phyloP scores from a whole-genome alignment of 495 filamentous ascomycete species.

The Copromyces sp. region DNA sequence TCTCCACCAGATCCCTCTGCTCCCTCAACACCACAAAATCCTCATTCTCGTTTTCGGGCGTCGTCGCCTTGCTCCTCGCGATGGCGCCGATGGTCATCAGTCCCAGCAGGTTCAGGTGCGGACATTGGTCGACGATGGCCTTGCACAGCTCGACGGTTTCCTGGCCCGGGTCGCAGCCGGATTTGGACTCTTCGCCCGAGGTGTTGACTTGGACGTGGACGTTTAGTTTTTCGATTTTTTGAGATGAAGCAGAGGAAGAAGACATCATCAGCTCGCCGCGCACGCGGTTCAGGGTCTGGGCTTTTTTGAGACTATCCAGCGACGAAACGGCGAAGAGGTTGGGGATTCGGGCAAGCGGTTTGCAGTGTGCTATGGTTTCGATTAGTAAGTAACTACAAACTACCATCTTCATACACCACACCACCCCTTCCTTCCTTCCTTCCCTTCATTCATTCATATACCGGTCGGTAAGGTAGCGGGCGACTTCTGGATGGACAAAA shows the following conservation, averaged over 20 bases:
- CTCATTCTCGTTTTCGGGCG: constrained; percentile 72
- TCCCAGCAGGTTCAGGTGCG: constrained; percentile 62
- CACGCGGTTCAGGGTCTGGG: constrained; percentile 65
- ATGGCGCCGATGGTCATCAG: constrained; percentile 98
- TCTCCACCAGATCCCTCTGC: constrained; percentile 52
- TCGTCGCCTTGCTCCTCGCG: constrained; percentile 61
- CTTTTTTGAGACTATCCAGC: constrained; percentile 81
- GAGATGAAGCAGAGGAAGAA: not conserved
- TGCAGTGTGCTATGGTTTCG: constrained; percentile 64
- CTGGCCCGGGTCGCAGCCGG: constrained; percentile 58
- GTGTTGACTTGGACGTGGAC: constrained; percentile 94
- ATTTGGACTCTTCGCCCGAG: constrained; percentile 76
- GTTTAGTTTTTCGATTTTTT: constrained; percentile 42
- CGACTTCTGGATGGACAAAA: not conserved
- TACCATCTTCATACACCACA: no score
- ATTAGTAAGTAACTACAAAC: no score
- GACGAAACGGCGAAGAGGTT: constrained; percentile 92
- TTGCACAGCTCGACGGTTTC: constrained; percentile 51
- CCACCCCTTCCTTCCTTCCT: no score
- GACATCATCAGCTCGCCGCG: constrained; percentile 45
- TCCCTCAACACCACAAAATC: constrained; percentile 66
- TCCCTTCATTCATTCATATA: no score
- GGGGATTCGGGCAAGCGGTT: constrained; percentile 69
- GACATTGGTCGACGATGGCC: constrained; percentile 58
- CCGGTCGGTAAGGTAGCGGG: no score